Evolutionary conservation across 345 rosid genomes (phyloP).

Genomic region (Eucalyptus erythrocorys): DNA sequence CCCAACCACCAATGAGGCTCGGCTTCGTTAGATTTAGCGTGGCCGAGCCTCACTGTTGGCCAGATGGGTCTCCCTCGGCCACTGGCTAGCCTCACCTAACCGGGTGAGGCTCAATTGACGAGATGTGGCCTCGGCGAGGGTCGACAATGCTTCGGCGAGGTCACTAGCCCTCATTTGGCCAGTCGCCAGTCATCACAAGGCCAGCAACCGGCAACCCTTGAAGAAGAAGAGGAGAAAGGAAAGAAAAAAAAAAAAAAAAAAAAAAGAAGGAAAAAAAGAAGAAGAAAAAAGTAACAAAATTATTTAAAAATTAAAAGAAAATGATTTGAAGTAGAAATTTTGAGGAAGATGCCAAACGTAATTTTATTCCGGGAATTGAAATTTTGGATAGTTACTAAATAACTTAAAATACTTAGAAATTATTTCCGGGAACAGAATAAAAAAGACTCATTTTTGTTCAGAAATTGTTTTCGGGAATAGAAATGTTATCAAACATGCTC

Average conservation of each 20-base stretch:
- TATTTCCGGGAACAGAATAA: rapidly evolving
- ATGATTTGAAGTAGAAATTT: too few species aligned
- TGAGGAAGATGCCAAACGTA: rapidly evolving
- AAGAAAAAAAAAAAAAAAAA: too few species aligned
- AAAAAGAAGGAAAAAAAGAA: too few species aligned
- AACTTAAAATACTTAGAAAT: too few species aligned
- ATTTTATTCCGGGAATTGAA: too few species aligned
- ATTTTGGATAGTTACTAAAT: rapidly evolving
- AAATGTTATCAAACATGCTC: rapidly evolving
- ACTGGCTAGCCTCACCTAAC: rapidly evolving
- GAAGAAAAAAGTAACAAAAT: too few species aligned
- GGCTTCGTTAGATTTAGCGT: rapidly evolving
- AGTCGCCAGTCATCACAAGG: too few species aligned
- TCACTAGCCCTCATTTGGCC: too few species aligned
- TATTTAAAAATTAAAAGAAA: too few species aligned
- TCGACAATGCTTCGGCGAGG: rapidly evolving
- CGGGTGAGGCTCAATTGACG: rapidly evolving
- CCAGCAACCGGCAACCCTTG: too few species aligned
- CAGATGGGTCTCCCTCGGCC: rapidly evolving
- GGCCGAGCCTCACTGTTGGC: rapidly evolving
- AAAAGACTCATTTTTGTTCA: rapidly evolving
- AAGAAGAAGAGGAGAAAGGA: too few species aligned
- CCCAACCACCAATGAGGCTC: rapidly evolving
- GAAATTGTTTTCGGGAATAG: rapidly evolving
- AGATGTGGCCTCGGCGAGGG: rapidly evolving